Evolutionary conservation across 371 early-diverging fungal genomes (phyloP), one percentile per base, ranked within the genome.

Genomic region (Rhizopus sp.): DNA sequence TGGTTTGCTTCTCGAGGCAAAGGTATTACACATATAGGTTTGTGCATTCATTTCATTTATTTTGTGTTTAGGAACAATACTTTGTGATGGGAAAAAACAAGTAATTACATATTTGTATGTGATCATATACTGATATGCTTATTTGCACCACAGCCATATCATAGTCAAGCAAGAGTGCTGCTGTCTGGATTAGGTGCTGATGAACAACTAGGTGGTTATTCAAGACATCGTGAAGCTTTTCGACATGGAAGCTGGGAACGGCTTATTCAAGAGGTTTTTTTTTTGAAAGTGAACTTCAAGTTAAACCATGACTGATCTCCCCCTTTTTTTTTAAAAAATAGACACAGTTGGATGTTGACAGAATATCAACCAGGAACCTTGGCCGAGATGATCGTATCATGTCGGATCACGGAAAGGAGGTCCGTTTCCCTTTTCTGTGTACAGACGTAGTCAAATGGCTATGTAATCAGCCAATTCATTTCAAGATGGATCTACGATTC

Each of bases 101-200:
- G 23, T 23, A 23, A 23, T 23, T 23, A 23, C 2, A 23, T 23
- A 23, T 23, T 23, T 23, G 23, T 23, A 23, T 38, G 29, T 37
- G 3, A 38, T 39, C 10, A n/a, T 10, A 29, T 6, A 4, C 5
- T 29, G 12, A 17, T 5, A 17, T 4, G 4, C 7, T 31, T 34
- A 10, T 34, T n/a, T 13, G 6, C 7, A 17, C 35, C 31, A 23
- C 29, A 59, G 16, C 68, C 77, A 0, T 91, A 88, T 66, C 60
- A 68, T 13, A 86, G 88, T 41, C 75, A 69, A 31, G 88, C 95
- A 4, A 80, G 85, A 30, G 94, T 96, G 1, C 60, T 97, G 32
- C 72, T 97, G 2, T 88, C 91, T 52, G 98, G 98, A 0, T 73
- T 98, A n/a, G 98, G 98, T 29, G 97, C 98, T 0, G 98, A 98